Base-by-base conservation (phyloP, 108 stramenopile genomes). In the Schizochytrium sp. region DNA sequence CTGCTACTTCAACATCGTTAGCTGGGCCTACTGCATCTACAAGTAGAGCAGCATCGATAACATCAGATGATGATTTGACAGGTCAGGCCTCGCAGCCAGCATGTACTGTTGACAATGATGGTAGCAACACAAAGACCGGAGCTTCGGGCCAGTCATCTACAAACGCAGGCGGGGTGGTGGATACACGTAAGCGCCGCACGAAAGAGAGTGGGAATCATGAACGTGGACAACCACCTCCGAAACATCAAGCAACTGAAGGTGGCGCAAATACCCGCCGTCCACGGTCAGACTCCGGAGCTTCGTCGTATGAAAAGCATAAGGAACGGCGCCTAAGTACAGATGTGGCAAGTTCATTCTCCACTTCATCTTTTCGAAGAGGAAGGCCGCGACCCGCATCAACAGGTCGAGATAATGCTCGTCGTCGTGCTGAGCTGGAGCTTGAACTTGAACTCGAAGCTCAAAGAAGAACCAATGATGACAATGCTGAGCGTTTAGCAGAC, bases 381-480 rank as follows among this genome's bases (percentile, higher is more conserved):
- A 56, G 76, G 47, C 50, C 47, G 5, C 76, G 53, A 40, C 76
- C 76, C 2, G 53, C 47, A 5, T 83, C 76, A 5, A 83, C 47
- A 53, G 50, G 76, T n/a, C 50, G 50, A 47, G 76, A 49, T 17
- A 83, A 83, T 42, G 53, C 53, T 13, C 47, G 76, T 8, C 76
- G 76, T 28, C 76, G 53, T 0, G 76, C 47, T 42, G 76, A 83
- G 40, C 47, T 49, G 10, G 76, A 83, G 53, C 76, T 17, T 55
- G 76, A 49, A 40, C 76, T 46, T 40, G 76, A 83, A 28, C 76
- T 46, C 50, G 76, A 83, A 2, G 2, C 50, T 5, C 10, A 49
- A 5, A 5, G 45, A 10, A 28, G 55, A 40, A 83, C 76, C 76
- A 83, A 83, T 42, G 76, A 83, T 13, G 76, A 83, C 45, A 83